Percentiles rank a stretch among this genome's conserved stretches.
phyloP scores from a whole-genome alignment of 176 grass and related monocot species.

The Rhynchospora breviuscula region DNA sequence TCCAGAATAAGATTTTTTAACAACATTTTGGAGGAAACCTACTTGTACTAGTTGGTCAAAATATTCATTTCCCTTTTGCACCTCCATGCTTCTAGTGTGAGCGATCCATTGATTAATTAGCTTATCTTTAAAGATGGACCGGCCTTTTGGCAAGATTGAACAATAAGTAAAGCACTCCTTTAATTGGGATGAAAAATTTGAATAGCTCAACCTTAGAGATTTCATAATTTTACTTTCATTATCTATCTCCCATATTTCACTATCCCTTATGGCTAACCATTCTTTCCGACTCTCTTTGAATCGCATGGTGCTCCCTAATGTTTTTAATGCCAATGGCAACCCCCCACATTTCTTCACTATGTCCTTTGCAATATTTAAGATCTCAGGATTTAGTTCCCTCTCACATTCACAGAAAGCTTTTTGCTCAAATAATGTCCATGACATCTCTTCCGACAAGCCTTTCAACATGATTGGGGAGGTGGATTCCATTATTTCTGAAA shows the following conservation, averaged over 20 bases:
- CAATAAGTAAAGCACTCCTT: slow-evolving; percentile 27
- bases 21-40: slow-evolving; percentile 15
- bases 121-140: background rate
- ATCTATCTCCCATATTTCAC: background rate
- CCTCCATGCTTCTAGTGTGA: background rate
- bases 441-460: background rate
- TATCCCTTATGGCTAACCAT: slow-evolving; percentile 9
- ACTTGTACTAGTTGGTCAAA: slow-evolving; percentile 23
- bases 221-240: background rate
- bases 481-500: background rate
- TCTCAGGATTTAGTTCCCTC: background rate
- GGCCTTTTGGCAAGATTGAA: slow-evolving; percentile 25
- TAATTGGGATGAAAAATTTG: background rate
- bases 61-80: background rate
- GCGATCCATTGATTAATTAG: slow-evolving; percentile 33
- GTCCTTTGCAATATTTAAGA: background rate
- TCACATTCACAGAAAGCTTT: background rate
- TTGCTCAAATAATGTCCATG: background rate
- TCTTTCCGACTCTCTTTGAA: background rate
- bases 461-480: background rate
- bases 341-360: slow-evolving; percentile 32
- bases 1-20: background rate
- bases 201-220: slow-evolving; percentile 27
- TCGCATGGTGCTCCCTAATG: background rate
- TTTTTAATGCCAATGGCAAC: slow-evolving; percentile 25